These are phyloP conservation scores for Leptoxyphium fumago DNA, from an alignment of 2,329 filamentous ascomycete species.

Conservation along the genomic window DNA sequence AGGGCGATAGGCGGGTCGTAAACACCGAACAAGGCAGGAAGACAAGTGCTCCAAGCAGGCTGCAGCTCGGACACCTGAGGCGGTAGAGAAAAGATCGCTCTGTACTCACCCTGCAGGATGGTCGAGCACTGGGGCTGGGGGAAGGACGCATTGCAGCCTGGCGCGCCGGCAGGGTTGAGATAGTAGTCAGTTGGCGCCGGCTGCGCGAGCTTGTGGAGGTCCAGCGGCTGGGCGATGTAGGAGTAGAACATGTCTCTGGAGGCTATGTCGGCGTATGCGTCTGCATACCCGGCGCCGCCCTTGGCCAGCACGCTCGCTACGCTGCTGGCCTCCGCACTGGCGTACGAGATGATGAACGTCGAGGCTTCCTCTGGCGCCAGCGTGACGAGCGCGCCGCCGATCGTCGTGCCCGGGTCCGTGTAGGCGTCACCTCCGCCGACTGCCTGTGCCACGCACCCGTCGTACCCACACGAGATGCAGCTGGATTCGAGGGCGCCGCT, in stretches of 20 bases:
- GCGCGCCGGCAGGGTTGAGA: conserved; percentile 1
- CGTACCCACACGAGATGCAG: background rate
- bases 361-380: conserved; percentile 6
- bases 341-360: conserved; percentile 5
- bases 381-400: conserved; percentile 4
- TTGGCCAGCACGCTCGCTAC: conserved; percentile 4
- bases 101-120: conserved; percentile 8
- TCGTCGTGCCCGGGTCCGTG: conserved; percentile 1
- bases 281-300: conserved; percentile 3
- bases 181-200: conserved; percentile 7
- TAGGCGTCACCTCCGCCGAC: conserved; percentile 3
- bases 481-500: background rate
- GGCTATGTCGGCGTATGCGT: conserved; percentile 1
- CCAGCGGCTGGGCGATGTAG: conserved; percentile 3
- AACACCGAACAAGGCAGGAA: conserved; percentile 6
- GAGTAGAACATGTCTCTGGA: background rate
- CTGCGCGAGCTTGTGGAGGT: conserved; percentile 3
- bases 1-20: conserved; percentile 8
- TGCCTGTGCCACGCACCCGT: conserved; percentile 1
- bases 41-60: conserved; percentile 4
- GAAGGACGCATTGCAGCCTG: conserved; percentile 1
- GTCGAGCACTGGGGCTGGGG: conserved; percentile 7
- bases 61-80: conserved; percentile 5
- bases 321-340: conserved; percentile 2
- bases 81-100: conserved; percentile 5